Base-by-base conservation (phyloP, 257 asterid species). In the Lycium ferocissimum region DNA sequence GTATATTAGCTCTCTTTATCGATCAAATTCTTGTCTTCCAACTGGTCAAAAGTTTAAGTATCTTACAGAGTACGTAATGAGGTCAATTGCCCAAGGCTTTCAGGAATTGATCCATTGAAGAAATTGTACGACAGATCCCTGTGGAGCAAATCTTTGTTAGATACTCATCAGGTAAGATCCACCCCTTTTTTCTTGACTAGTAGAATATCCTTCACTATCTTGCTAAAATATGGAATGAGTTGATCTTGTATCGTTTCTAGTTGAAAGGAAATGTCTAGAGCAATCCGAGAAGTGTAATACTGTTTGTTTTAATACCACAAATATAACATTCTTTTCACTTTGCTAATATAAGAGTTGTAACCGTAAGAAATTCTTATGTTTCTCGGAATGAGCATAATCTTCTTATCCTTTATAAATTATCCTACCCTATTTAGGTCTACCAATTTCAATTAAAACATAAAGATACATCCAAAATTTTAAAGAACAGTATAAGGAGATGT, bases 101-200 rank as follows among this genome's bases (percentile, higher is more conserved):
- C 97, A 58, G 99, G 99, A 85, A 97, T 93, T 47, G 98, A 94
- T 85, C 98, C 99, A 83, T 92, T 95, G 88, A 97, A 92, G 84
- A 84, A 91, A 89, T 97, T 97, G 92, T 83, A 92, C 2, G 99
- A 97, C 76, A 97, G 93, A 89, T 97, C 99, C 95, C 99, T 97
- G 97, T 75, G 49, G 81, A 83, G 75, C 72, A 88, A 86, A 81
- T 85, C 56, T 79, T 71, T 73, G 59, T 57, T 89, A 87, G 78
- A 26, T 40, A 83, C 33, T 49, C 67, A 67, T 56, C 80, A 70
- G 79, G 47, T 47, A 57, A 78, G 66, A 78, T 54, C 9, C 51
- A 54, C 18, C 79, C 79, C 53, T 57, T 54, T 79, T n/a, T 22
- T 17, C 9, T 15, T 83, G 57, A 83, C 35, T 83, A 40, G 80